These are phyloP conservation scores for Crassisporium funariophilum DNA, from an alignment of 768 basidiomycete genomes.

Conservation along the genomic window DNA sequence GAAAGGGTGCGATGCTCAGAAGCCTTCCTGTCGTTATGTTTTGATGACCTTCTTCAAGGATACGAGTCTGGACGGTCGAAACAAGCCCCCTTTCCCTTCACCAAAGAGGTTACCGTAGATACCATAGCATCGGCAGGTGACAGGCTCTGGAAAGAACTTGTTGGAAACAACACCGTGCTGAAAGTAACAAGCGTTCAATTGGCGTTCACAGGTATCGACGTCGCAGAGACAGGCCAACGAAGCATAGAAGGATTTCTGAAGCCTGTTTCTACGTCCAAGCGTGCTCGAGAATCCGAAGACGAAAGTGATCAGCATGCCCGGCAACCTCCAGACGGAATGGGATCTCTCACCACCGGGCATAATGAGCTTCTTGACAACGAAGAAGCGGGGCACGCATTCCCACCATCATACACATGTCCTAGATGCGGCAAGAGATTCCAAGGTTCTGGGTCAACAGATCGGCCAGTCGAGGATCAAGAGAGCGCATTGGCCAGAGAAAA, in stretches of 20 bases:
- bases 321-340: neutral
- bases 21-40: neutral
- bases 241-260: slow-evolving; percentile 88
- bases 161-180: slow-evolving; percentile 56
- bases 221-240: slow-evolving; percentile 75
- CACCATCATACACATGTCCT: slow-evolving; percentile 53
- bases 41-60: slow-evolving; percentile 40
- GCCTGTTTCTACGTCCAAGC: slow-evolving; percentile 39
- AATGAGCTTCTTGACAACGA: slow-evolving; percentile 13
- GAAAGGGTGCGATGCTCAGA: slow-evolving; percentile 55
- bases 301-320: slow-evolving; percentile 7
- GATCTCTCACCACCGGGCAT: slow-evolving; percentile 1
- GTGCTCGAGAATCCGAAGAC: slow-evolving; percentile 31
- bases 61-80: slow-evolving; percentile 72
- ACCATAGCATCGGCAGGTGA: slow-evolving; percentile 74
- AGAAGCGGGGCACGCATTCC: slow-evolving; percentile 1
- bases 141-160: slow-evolving; percentile 84
- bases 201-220: slow-evolving; percentile 77
- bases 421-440: slow-evolving; percentile 55
- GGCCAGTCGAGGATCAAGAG: slow-evolving; percentile 33
- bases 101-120: slow-evolving; percentile 71
- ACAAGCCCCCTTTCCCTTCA: slow-evolving; percentile 88
- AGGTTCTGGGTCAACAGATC: slow-evolving; percentile 27
- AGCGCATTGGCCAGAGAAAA: slow-evolving; percentile 43
- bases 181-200: slow-evolving; percentile 75